These are phyloP conservation scores for Alternaria sp. DNA, from an alignment of 2,329 filamentous ascomycete genomes.

Conservation along the genomic window DNA sequence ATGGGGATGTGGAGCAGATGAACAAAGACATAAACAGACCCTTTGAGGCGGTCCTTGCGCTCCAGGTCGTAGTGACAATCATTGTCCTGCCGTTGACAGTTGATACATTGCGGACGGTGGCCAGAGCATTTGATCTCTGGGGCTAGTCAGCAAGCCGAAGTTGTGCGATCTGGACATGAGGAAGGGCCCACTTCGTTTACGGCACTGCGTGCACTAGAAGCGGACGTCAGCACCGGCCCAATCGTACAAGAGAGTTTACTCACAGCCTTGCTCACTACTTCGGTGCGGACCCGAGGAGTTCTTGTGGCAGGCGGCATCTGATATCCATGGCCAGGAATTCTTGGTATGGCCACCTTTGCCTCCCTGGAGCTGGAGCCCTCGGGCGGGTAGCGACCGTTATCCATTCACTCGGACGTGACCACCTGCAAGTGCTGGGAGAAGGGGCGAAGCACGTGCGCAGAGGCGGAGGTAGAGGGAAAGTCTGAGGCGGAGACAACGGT, in stretches of 20 bases:
- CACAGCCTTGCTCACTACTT: slow-evolving; percentile 23
- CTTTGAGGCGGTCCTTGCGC: slow-evolving; percentile 42
- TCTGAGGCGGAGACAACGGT: background rate
- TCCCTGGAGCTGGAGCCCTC: background rate
- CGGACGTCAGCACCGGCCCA: slow-evolving; percentile 1
- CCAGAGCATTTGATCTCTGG: slow-evolving; percentile 46
- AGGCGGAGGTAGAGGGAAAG: background rate
- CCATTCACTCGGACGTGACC: background rate
- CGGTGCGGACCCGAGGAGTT: slow-evolving; percentile 3
- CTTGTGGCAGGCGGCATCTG: background rate
- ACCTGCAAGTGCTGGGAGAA: background rate
- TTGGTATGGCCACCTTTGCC: slow-evolving; percentile 13
- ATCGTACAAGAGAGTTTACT: background rate
- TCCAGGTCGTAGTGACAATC: slow-evolving; percentile 41
- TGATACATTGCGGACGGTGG: slow-evolving; percentile 35
- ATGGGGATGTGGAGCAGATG: background rate
- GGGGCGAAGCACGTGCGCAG: background rate
- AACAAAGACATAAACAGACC: slow-evolving; percentile 17
- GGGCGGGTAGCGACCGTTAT: background rate
- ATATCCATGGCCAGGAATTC: slow-evolving; percentile 3
- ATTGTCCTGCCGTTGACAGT: slow-evolving; percentile 34
- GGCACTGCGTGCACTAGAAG: slow-evolving; percentile 22
- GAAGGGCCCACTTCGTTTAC: slow-evolving; percentile 23
- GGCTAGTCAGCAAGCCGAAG: slow-evolving; percentile 2
- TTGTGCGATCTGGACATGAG: background rate